A percentile compares a stretch with the other conserved stretches of the same genome.
These are phyloP conservation scores for Eutrema yunnanense DNA, from an alignment of 345 rosid genomes.

Conservation along the genomic window DNA sequence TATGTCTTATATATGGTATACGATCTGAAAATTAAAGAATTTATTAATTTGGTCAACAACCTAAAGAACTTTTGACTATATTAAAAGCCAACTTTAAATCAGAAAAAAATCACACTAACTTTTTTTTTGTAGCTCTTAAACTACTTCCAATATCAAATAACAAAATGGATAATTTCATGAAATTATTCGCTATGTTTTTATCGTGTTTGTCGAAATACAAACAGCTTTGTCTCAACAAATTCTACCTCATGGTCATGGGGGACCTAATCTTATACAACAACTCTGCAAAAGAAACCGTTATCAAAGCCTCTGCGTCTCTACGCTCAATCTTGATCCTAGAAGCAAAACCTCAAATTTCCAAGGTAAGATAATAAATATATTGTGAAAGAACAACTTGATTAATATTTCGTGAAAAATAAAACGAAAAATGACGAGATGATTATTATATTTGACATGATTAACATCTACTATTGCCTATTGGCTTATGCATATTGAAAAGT, in stretches of 20 bases:
- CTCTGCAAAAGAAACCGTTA: slow-evolving; percentile 20
- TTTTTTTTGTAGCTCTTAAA: not conserved
- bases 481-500: no score
- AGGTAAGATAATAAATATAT: not conserved
- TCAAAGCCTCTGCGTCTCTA: slow-evolving; percentile 14
- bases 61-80: not conserved
- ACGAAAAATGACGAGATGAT: no score
- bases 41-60: not conserved
- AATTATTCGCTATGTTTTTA: not conserved
- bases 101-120: not conserved
- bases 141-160: not conserved
- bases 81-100: not conserved
- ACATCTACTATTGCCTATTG: not conserved
- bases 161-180: not conserved
- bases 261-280: not conserved
- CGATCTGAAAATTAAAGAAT: not conserved
- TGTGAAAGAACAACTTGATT: not conserved
- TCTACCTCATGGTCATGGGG: not conserved
- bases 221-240: not conserved
- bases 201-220: not conserved
- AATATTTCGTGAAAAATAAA: not conserved
- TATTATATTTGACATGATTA: not conserved
- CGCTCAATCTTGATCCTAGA: slow-evolving; percentile 10
- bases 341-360: slow-evolving; percentile 8
- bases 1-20: no score